Conservation (phyloP, 164 flowering plant species). For the Brasenia schreberi region DNA sequence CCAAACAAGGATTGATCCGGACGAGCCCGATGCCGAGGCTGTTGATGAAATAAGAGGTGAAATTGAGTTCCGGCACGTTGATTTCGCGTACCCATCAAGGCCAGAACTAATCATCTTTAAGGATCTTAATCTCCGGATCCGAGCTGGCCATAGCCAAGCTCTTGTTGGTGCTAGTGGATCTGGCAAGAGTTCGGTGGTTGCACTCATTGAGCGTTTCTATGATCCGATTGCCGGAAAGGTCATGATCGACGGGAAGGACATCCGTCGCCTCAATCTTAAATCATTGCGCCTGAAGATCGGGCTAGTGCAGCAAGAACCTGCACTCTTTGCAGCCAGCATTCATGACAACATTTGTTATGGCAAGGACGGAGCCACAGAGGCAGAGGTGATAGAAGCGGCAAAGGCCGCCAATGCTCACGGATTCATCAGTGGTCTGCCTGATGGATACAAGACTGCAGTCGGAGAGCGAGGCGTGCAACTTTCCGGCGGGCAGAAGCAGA, state of each 20-base stretch:
- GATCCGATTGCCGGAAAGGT: slow-evolving; percentile 82
- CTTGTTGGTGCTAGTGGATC: slow-evolving; percentile 99
- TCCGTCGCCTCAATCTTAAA: slow-evolving; percentile 55
- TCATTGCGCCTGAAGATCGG: slow-evolving; percentile 73
- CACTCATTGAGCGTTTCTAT: slow-evolving; percentile 86
- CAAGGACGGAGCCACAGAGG: slow-evolving; percentile 78
- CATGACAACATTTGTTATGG: slow-evolving; percentile 93
- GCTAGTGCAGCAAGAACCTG: slow-evolving; percentile 93
- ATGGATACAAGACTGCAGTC: slow-evolving; percentile 78
- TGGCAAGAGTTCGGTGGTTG: slow-evolving; percentile 91
- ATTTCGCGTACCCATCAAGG: slow-evolving; percentile 82
- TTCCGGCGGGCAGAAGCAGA: slow-evolving; percentile 95
- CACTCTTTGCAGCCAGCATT: slow-evolving; percentile 78
- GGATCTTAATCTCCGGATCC: slow-evolving; percentile 65
- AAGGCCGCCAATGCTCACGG: slow-evolving; percentile 75
- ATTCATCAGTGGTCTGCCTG: slow-evolving; percentile 78
- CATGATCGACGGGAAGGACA: slow-evolving; percentile 87
- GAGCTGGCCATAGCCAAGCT: slow-evolving; percentile 93
- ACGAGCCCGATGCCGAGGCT: slow-evolving; percentile 67
- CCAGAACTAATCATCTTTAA: slow-evolving; percentile 72
- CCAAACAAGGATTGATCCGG: slow-evolving; percentile 72
- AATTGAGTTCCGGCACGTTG: slow-evolving; percentile 82
- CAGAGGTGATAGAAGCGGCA: slow-evolving; percentile 87
- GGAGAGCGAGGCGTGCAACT: slow-evolving; percentile 97
- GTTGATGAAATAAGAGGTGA: slow-evolving; percentile 75